phyloP scores from a whole-genome alignment of 2,329 filamentous ascomycete genomes.

The Dothistroma septosporum region DNA sequence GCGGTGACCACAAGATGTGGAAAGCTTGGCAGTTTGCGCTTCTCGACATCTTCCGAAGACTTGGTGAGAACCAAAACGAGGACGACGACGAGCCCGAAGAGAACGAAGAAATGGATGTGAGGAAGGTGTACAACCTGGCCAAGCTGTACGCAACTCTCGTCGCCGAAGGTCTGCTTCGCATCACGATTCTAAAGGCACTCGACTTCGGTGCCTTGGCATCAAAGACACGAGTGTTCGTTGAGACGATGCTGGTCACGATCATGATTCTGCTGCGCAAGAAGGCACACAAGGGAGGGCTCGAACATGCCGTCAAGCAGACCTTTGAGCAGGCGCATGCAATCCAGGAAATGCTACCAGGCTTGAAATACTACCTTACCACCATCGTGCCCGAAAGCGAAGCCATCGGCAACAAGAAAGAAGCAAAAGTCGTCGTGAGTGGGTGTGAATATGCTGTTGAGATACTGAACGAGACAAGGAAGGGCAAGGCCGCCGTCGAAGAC shows the following conservation, averaged over 20 bases:
- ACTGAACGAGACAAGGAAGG: conserved; percentile 16
- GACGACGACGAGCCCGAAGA: conserved; percentile 55
- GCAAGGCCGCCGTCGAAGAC: conserved; percentile 1
- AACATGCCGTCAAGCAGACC: conserved; percentile 58
- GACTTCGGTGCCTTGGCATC: conserved; percentile 74
- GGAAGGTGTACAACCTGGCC: conserved; percentile 63
- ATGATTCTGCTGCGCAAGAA: conserved; percentile 54
- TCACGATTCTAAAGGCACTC: conserved; percentile 62
- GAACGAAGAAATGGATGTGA: conserved; percentile 50
- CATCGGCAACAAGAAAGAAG: conserved; percentile 48
- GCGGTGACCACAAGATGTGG: conserved; percentile 65
- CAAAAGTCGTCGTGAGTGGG: conserved; percentile 47
- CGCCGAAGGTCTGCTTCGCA: conserved; percentile 54
- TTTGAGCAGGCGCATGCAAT: conserved; percentile 62
- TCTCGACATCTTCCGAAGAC: conserved; percentile 77
- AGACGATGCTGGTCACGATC: conserved; percentile 72
- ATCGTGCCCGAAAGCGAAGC: conserved; percentile 64
- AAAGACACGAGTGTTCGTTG: conserved; percentile 73
- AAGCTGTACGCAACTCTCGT: conserved; percentile 63
- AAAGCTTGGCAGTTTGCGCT: conserved; percentile 85
- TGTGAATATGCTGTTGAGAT: conserved; percentile 32
- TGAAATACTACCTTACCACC: conserved; percentile 77
- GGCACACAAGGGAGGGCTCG: conserved; percentile 39
- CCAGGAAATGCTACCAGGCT: conserved; percentile 64
- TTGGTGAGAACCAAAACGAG: conserved; percentile 73